Base-by-base conservation (phyloP, 2,329 filamentous ascomycete species). In the Scedosporium apiospermum region DNA sequence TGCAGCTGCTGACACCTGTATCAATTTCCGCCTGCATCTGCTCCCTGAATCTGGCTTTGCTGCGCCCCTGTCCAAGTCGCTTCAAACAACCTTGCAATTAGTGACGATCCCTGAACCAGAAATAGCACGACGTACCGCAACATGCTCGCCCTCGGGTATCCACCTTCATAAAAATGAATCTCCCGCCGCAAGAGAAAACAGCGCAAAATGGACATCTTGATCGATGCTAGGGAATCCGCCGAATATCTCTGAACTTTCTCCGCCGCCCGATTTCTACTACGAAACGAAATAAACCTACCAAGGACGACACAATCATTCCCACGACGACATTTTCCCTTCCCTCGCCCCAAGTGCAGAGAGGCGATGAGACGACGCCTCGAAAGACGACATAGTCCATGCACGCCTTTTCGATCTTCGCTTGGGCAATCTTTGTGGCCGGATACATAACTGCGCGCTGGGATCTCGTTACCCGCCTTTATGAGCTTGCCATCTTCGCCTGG, bases 391-490 rank as follows among this genome's bases (percentile, higher is more conserved):
- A 59, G 49, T 58, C 82, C 83, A 98, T 98, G 93, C 93, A 97
- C 91, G 91, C 93, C 72, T 97, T 98, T 81, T 98, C 93, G 67
- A 82, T 93, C 76, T 85, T 97, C 77, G 96, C 93, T 72, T 87
- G 96, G 79, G 92, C 90, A 79, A 97, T 99, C 81, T 99, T 99
- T 82, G 89, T 98, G 83, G 93, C 95, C 80, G 95, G 95, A 77
- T 99, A 99, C 83, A 98, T 93, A 76, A 99, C 95, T 78, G 95
- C 95, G 74, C 90, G 95, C 82, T 99, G 95, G 93, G 95, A 98
- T 78, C 88, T 99, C 66, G 92, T 97, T 69, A 97, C 93, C 70
- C 88, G 93, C 71, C 84, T 98, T 71, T 96, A 97, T 88, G 93
- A 99, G 78, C 86, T 99, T 71, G 90, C 91, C 69, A 89, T 96